These are phyloP conservation scores for Thielaviopsis musarum DNA, from an alignment of 2,329 filamentous ascomycete genomes.

Conservation along the genomic window DNA sequence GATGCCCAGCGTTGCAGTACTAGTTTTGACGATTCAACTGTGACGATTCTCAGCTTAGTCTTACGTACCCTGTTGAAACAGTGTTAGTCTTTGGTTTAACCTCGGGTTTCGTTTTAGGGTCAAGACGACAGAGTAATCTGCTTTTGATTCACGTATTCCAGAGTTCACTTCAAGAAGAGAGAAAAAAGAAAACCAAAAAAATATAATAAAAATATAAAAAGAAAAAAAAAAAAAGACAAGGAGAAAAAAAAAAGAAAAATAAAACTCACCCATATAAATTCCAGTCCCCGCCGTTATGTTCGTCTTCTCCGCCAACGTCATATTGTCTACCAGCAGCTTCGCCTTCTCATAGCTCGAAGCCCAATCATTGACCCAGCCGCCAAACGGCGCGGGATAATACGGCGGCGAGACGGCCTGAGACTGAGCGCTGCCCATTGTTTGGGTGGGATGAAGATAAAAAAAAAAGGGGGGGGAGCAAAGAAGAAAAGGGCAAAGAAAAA, in stretches of 20 bases:
- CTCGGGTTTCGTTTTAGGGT: too few species aligned
- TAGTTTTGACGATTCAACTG: too few species aligned
- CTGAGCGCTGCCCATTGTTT: slow-evolving; percentile 8
- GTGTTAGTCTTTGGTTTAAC: neutral
- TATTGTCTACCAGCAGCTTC: slow-evolving; percentile 47
- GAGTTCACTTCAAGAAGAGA: too few species aligned
- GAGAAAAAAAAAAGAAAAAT: neutral
- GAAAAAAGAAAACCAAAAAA: neutral
- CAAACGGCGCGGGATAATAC: slow-evolving; percentile 59
- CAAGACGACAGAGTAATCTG: too few species aligned
- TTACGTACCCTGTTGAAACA: too few species aligned
- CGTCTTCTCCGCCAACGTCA: slow-evolving; percentile 69
- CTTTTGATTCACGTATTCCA: too few species aligned
- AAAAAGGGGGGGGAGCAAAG: neutral
- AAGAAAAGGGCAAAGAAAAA: neutral
- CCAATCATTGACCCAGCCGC: slow-evolving; percentile 57
- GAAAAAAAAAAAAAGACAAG: neutral
- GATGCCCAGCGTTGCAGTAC: too few species aligned
- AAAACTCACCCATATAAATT: slow-evolving; percentile 44
- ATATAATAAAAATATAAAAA: too few species aligned
- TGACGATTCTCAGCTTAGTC: too few species aligned
- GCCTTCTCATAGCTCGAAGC: slow-evolving; percentile 53
- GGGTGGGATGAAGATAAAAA: neutral
- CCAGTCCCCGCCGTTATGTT: slow-evolving; percentile 60
- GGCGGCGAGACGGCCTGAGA: slow-evolving; percentile 26